Conservation (phyloP, 2,329 filamentous ascomycete species). For the Aspergillus cejpii region DNA sequence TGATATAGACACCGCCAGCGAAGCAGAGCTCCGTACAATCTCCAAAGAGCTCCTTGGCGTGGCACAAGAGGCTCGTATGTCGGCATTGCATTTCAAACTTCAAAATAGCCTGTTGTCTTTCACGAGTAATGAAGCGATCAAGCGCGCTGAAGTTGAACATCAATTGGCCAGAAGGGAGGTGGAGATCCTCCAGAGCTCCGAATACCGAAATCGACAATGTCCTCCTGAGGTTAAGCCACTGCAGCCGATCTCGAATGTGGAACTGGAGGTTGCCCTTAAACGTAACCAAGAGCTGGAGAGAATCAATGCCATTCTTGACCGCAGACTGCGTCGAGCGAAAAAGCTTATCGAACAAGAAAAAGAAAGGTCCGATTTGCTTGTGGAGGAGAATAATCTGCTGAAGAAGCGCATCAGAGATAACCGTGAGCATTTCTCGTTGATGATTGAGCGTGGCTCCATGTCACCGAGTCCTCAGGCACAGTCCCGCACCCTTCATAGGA, state of each 20-base stretch:
- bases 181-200: constrained; percentile 69
- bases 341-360: constrained; percentile 71
- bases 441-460: constrained; percentile 67
- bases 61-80: constrained; percentile 66
- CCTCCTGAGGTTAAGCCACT: constrained; percentile 45
- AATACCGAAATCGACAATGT: constrained; percentile 59
- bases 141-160: constrained; percentile 82
- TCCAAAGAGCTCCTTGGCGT: constrained; percentile 49
- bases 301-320: constrained; percentile 58
- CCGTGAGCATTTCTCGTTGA: constrained; percentile 72
- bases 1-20: constrained; percentile 48
- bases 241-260: constrained; percentile 33
- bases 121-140: constrained; percentile 75
- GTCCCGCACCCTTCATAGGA: constrained; percentile 42
- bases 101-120: constrained; percentile 80
- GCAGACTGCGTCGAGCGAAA: constrained; percentile 65
- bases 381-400: constrained; percentile 69
- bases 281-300: constrained; percentile 60
- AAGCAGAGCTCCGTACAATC: constrained; percentile 49
- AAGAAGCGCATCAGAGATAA: constrained; percentile 83
- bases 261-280: constrained; percentile 55
- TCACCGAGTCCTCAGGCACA: constrained; percentile 53
- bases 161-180: constrained; percentile 86
- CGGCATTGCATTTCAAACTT: constrained; percentile 81
- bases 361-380: constrained; percentile 61